These are phyloP conservation scores for Aschersonia sp. DNA, from an alignment of 2,329 filamentous ascomycete genomes.

Conservation along the genomic window DNA sequence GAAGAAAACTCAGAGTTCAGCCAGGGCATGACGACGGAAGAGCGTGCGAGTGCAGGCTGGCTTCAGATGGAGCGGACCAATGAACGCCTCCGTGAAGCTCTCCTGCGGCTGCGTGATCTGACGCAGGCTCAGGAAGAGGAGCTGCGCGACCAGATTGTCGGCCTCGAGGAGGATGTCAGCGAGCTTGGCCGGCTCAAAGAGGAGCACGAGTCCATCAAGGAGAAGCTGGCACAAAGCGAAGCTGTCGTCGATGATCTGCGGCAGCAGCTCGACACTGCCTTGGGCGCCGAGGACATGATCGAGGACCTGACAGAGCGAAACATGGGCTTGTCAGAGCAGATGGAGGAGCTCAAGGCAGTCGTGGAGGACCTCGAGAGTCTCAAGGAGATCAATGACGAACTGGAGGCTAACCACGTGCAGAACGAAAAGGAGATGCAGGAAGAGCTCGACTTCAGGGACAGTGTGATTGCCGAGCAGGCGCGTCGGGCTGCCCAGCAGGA, in stretches of 20 bases:
- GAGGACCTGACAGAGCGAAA: conserved; percentile 84
- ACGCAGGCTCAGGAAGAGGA: conserved; percentile 76
- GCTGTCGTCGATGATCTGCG: conserved; percentile 70
- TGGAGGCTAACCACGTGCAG: conserved; percentile 85
- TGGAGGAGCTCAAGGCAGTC: conserved; percentile 66
- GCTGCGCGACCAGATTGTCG: conserved; percentile 57
- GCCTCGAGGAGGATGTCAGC: conserved; percentile 57
- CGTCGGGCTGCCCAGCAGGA: conserved; percentile 64
- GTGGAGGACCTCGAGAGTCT: conserved; percentile 81
- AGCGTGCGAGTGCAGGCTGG: conserved; percentile 76
- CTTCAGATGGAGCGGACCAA: conserved; percentile 85
- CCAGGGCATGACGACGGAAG: conserved; percentile 76
- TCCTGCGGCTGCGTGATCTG: conserved; percentile 73
- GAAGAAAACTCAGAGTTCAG: conserved; percentile 79
- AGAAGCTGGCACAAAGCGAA: conserved; percentile 59
- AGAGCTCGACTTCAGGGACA: conserved; percentile 80
- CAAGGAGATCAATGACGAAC: conserved; percentile 86
- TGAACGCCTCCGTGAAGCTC: conserved; percentile 70
- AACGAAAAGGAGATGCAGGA: conserved; percentile 90
- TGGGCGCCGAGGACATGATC: conserved; percentile 85
- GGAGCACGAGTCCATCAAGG: conserved; percentile 54
- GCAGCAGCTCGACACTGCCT: conserved; percentile 77
- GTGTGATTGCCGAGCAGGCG: conserved; percentile 67
- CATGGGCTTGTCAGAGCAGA: conserved; percentile 65
- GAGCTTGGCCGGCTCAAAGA: conserved; percentile 53